Evolutionary conservation across 2,329 filamentous ascomycete species (phyloP).

Genomic region (Coniella vitis): DNA sequence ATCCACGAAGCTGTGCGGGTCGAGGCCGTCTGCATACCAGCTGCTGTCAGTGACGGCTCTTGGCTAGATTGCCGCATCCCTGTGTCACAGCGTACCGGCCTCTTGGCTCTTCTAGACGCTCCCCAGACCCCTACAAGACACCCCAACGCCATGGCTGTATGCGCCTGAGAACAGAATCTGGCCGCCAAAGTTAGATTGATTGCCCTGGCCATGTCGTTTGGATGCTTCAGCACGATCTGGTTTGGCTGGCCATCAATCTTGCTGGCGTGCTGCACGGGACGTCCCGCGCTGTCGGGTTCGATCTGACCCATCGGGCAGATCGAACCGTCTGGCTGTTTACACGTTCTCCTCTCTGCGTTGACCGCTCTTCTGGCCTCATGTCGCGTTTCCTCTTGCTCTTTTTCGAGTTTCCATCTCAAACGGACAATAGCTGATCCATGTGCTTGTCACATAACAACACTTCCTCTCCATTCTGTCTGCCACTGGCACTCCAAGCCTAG

Average conservation of each 20-base stretch:
- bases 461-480: too few species aligned
- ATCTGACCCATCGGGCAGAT: not conserved
- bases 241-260: not conserved
- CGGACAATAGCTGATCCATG: too few species aligned
- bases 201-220: conserved; percentile 1
- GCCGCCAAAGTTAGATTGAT: not conserved
- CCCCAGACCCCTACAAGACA: not conserved
- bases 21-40: not conserved
- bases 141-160: not conserved
- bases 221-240: not conserved
- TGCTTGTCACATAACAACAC: too few species aligned
- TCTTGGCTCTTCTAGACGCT: not conserved
- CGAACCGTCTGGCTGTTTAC: too few species aligned
- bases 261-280: conserved; percentile 6
- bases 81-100: conserved; percentile 5
- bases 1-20: not conserved
- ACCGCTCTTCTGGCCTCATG: not conserved
- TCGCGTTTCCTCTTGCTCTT: not conserved
- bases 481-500: too few species aligned
- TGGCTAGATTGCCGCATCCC: conserved; percentile 5
- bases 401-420: not conserved
- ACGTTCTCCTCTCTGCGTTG: not conserved
- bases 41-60: not conserved
- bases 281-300: conserved; percentile 13
- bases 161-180: not conserved